phyloP scores from a whole-genome alignment of 2,329 filamentous ascomycete species.

The Aspergillus spinulosporus region DNA sequence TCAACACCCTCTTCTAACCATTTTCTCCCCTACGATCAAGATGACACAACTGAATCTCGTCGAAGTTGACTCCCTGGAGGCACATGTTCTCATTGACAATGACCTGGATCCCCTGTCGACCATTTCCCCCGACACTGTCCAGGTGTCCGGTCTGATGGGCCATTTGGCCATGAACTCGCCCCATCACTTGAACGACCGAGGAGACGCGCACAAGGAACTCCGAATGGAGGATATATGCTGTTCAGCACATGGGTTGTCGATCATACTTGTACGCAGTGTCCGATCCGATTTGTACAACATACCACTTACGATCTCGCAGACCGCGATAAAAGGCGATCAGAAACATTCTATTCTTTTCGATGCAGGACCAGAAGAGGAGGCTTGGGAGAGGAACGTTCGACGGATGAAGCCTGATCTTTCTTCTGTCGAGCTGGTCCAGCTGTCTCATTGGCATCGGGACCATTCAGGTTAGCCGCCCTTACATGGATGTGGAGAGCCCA shows the following conservation, averaged over 20 bases:
- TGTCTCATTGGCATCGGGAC: constrained; percentile 59
- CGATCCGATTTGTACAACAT: background rate
- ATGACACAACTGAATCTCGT: constrained; percentile 27
- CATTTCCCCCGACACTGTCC: constrained; percentile 45
- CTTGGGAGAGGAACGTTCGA: constrained; percentile 53
- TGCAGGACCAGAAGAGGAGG: constrained; percentile 53
- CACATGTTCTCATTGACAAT: constrained; percentile 56
- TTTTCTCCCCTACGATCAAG: background rate
- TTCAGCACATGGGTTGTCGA: constrained; percentile 55
- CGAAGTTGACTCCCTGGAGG: constrained; percentile 51
- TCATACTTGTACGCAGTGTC: constrained; percentile 48
- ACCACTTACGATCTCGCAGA: constrained; percentile 34
- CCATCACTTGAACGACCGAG: constrained; percentile 38
- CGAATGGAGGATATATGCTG: constrained; percentile 55
- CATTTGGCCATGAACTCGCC: constrained; percentile 43
- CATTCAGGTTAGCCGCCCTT: constrained; percentile 46
- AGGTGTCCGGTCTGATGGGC: constrained; percentile 46
- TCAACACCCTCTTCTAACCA: background rate
- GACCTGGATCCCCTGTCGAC: constrained; percentile 57
- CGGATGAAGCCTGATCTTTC: constrained; percentile 47
- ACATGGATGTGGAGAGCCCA: background rate
- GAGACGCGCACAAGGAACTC: constrained; percentile 47
- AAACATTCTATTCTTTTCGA: constrained; percentile 56
- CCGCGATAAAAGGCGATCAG: constrained; percentile 46
- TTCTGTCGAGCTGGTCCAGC: constrained; percentile 49